Evolutionary conservation across 1,284 basidiomycete genomes (phyloP).

Genomic region (Polyporus tsugae): DNA sequence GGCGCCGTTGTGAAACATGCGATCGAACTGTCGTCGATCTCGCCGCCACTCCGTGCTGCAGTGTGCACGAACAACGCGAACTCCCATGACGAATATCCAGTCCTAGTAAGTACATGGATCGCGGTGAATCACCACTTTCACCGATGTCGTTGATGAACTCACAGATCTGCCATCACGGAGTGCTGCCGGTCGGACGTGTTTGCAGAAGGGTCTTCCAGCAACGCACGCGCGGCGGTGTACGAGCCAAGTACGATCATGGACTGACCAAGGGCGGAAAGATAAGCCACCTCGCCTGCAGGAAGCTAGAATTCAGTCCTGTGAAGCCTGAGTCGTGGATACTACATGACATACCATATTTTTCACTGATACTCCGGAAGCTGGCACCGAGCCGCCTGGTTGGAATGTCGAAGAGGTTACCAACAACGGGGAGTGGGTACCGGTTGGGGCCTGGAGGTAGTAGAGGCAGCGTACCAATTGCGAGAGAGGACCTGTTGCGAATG

Average conservation of each 20-base stretch:
- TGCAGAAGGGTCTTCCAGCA: slow-evolving; percentile 18
- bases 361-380: background rate
- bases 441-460: slow-evolving; percentile 23
- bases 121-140: too few species aligned
- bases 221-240: slow-evolving; percentile 13
- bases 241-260: slow-evolving; percentile 22
- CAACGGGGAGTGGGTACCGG: slow-evolving; percentile 17
- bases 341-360: slow-evolving; percentile 19
- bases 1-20: slow-evolving; percentile 18
- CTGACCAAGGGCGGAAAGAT: slow-evolving; percentile 16
- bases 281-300: slow-evolving; percentile 19
- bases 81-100: slow-evolving; percentile 1
- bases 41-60: slow-evolving; percentile 13
- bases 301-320: too few species aligned
- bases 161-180: slow-evolving; percentile 24
- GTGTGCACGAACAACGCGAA: slow-evolving; percentile 9
- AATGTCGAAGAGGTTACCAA: slow-evolving; percentile 24
- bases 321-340: too few species aligned
- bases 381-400: slow-evolving; percentile 5
- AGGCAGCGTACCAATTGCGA: background rate
- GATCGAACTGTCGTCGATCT: slow-evolving; percentile 6
- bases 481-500: background rate
- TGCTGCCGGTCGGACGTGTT: slow-evolving; percentile 21
- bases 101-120: background rate
- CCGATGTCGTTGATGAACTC: background rate